phyloP scores from a whole-genome alignment of 305 asterid genomes.

The Fraxinus nigra region DNA sequence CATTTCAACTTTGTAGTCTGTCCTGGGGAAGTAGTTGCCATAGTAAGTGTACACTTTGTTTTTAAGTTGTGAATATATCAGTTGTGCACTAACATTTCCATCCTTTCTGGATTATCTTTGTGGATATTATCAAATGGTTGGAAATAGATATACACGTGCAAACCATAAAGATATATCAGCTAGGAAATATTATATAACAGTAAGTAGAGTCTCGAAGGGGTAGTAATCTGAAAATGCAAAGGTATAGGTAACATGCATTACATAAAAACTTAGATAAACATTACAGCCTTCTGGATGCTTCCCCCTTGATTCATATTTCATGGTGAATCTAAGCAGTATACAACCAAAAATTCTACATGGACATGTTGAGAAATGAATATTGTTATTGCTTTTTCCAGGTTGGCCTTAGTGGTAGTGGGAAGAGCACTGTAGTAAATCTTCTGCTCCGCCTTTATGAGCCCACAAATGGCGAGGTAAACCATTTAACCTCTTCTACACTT shows the following conservation, averaged over 20 bases:
- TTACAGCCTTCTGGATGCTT: slow-evolving; percentile 5
- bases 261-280: neutral
- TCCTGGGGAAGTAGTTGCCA: slow-evolving; percentile 90
- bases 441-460: slow-evolving; percentile 96
- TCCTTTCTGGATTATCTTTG: neutral
- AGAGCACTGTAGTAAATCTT: slow-evolving; percentile 91
- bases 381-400: slow-evolving; percentile 43
- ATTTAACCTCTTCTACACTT: slow-evolving; percentile 2
- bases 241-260: neutral
- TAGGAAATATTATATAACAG: neutral
- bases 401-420: slow-evolving; percentile 98
- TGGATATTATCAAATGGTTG: neutral
- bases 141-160: neutral
- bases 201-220: neutral
- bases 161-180: neutral
- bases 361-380: slow-evolving; percentile 24
- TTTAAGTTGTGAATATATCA: neutral
- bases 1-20: slow-evolving; percentile 62
- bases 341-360: neutral
- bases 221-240: neutral
- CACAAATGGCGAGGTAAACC: slow-evolving; percentile 76
- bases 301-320: neutral
- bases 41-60: slow-evolving; percentile 52
- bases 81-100: neutral
- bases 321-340: slow-evolving; percentile 12